Evolutionary conservation across 164 flowering plant genomes (phyloP).

Genomic region (Macadamia integrifolia): DNA sequence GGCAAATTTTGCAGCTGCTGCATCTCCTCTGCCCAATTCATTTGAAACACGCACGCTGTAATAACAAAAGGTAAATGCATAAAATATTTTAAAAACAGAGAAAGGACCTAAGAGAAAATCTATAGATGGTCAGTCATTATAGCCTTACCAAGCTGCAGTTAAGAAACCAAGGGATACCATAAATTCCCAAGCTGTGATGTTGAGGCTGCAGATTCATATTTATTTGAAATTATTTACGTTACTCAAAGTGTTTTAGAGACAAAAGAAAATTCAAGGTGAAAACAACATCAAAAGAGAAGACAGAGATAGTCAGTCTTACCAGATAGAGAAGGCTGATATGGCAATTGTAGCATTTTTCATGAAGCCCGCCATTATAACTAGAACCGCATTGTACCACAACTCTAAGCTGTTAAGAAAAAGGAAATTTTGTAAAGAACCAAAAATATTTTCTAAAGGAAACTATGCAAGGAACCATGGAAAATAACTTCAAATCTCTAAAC

Average conservation of each 20-base stretch:
- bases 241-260: not conserved
- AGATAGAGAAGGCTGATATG: slow-evolving; percentile 35
- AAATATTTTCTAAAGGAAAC: too few species aligned
- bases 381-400: slow-evolving; percentile 35
- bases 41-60: slow-evolving; percentile 36
- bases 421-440: too few species aligned
- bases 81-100: not conserved
- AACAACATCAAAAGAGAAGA: not conserved
- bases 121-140: not conserved
- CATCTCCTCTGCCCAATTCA: slow-evolving; percentile 33
- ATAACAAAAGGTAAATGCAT: not conserved
- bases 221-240: not conserved
- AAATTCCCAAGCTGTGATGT: slow-evolving; percentile 25
- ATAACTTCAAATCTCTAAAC: too few species aligned
- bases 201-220: slow-evolving; percentile 27
- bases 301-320: slow-evolving; percentile 8
- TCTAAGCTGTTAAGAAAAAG: slow-evolving; percentile 23
- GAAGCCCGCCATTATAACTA: slow-evolving; percentile 37
- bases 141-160: slow-evolving; percentile 32
- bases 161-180: slow-evolving; percentile 35
- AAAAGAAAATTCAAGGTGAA: not conserved
- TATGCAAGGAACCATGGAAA: too few species aligned
- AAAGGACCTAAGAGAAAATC: not conserved
- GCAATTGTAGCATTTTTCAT: slow-evolving; percentile 30
- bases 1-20: slow-evolving; percentile 29